These are phyloP conservation scores for Phaeosphaeriaceae sp. DNA, from an alignment of 2,329 filamentous ascomycete genomes.

Conservation along the genomic window DNA sequence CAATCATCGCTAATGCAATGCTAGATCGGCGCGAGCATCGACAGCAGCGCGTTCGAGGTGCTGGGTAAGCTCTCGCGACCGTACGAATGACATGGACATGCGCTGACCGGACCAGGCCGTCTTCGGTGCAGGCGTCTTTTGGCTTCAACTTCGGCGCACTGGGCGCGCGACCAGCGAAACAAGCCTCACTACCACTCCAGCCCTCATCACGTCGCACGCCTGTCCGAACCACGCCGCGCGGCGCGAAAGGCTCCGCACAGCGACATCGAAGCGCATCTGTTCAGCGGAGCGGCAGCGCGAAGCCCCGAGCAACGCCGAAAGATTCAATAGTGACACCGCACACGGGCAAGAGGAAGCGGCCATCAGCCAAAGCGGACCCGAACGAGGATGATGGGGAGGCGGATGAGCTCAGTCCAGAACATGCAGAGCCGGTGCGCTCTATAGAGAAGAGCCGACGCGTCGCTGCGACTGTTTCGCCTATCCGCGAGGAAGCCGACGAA, in stretches of 20 bases:
- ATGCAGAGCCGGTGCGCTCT: constrained; percentile 30
- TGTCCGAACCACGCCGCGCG: constrained; percentile 25
- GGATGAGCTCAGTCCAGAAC: constrained; percentile 45
- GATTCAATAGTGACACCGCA: constrained; percentile 33
- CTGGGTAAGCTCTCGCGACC: constrained; percentile 55
- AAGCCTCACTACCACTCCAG: constrained; percentile 33
- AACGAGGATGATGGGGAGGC: constrained; percentile 29
- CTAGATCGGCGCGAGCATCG: constrained; percentile 61
- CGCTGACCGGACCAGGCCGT: constrained; percentile 50
- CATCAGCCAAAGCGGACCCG: constrained; percentile 21
- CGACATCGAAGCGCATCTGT: constrained; percentile 40
- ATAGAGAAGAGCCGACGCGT: constrained; percentile 37
- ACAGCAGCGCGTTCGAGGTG: constrained; percentile 64
- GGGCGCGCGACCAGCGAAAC: constrained; percentile 30
- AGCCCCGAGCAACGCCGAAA: constrained; percentile 23
- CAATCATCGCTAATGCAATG: neutral
- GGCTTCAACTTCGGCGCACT: constrained; percentile 50
- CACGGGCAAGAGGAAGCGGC: constrained; percentile 45
- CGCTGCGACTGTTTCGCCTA: constrained; percentile 29
- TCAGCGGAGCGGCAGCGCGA: constrained; percentile 28
- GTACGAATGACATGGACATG: constrained; percentile 1
- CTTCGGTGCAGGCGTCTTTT: constrained; percentile 58
- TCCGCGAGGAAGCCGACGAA: constrained; percentile 33
- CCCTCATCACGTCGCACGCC: constrained; percentile 35
- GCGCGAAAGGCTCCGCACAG: constrained; percentile 28